Conservation (phyloP, 2,329 filamentous ascomycete species). For the Colletotrichum abscissum region DNA sequence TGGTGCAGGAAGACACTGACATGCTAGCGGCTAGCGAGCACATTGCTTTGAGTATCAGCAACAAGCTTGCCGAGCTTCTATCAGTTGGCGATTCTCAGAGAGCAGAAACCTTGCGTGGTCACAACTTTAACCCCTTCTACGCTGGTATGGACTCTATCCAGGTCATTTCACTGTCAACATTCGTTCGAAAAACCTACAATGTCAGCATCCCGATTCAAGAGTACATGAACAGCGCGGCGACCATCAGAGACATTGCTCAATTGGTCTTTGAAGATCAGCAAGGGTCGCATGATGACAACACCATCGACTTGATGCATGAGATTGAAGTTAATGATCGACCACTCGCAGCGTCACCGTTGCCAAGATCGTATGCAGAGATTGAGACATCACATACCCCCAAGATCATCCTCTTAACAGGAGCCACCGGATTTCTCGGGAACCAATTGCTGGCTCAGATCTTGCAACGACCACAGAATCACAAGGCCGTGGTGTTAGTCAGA, state of each 20-base stretch:
- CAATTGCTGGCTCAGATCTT: slow-evolving; percentile 32
- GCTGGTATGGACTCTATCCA: slow-evolving; percentile 31
- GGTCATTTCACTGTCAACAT: slow-evolving; percentile 23
- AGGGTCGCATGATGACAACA: not conserved
- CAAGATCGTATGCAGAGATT: not conserved
- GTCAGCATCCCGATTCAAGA: slow-evolving; percentile 20
- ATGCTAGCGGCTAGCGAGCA: not conserved
- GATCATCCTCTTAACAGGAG: slow-evolving; percentile 30
- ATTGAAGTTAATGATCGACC: slow-evolving; percentile 6
- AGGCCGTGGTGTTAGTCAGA: slow-evolving; percentile 27
- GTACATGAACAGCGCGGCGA: slow-evolving; percentile 24
- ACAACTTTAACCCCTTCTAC: slow-evolving; percentile 24
- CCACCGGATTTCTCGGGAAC: slow-evolving; percentile 33
- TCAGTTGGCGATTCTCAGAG: not conserved
- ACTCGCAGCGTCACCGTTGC: not conserved
- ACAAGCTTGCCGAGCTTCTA: slow-evolving; percentile 15
- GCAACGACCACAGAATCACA: not conserved
- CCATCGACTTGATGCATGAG: slow-evolving; percentile 11
- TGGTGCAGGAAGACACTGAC: not conserved
- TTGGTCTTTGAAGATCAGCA: slow-evolving; percentile 6
- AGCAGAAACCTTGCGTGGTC: not conserved
- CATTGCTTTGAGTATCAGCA: slow-evolving; percentile 14
- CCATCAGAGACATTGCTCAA: slow-evolving; percentile 17
- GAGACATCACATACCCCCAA: not conserved
- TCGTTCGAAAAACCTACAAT: slow-evolving; percentile 11